Evolutionary conservation across 2,329 filamentous ascomycete species (phyloP), one percentile per base, ranked within the genome.

Genomic region (Septoria petroselini): DNA sequence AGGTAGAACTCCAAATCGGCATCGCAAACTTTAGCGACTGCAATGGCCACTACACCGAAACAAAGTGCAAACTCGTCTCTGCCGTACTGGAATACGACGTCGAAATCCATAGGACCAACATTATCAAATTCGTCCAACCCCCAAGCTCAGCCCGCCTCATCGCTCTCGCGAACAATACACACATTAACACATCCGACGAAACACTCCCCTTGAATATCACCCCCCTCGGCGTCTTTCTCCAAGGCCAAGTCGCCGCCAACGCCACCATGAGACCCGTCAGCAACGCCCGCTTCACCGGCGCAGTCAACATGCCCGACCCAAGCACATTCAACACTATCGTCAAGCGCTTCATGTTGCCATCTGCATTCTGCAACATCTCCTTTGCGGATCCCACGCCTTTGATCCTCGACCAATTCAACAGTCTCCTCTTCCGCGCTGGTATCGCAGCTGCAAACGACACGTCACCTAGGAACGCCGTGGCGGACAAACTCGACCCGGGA

Each of bases 51-150:
- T 58, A 54, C 25, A 38, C 41, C 1, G 38, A 53, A 7, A 53
- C 33, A 1, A 34, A n/a, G 8, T 58, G 55, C 30, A 42, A 23
- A 9, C 46, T 48, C 18, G 41, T 58, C 23, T 27, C 55, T 7
- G 49, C 48, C 3, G 50, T 53, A 29, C 38, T 58, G 6, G 55
- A 55, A 29, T 53, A 55, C 39, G 49, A 58, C 25, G 29, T 58
- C 3, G 18, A 47, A 0, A 14, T 43, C 31, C 37, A 47, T 15
- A n/a, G 37, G n/a, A 19, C 37, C 25, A 19, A 52, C 9, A 48
- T 50, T n/a, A 23, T 38, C 4, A 30, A 9, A n/a, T 35, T 52
- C 14, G 33, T 42, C 1, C 23, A 11, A 2, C 29, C 35, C 3
- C 21, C 34, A n/a, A 29, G 11, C 23, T 4, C 9, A 29, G 48